Base-by-base conservation (phyloP, 1,284 basidiomycete species). In the Hemileia vastatrix region DNA sequence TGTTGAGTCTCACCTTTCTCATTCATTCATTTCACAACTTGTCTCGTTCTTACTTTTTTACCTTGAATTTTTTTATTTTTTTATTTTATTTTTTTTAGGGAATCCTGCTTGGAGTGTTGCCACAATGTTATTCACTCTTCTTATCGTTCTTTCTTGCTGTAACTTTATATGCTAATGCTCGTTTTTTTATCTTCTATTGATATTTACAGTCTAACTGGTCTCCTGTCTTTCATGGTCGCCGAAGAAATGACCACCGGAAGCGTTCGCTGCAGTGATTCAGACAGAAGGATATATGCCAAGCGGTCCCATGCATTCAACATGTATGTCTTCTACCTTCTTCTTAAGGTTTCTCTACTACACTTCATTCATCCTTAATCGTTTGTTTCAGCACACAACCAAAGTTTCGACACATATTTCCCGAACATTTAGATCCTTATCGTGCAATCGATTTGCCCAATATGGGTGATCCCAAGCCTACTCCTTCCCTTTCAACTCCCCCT, bases 241-340 rank as follows among this genome's bases (percentile, higher is more conserved):
- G 90, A 96, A 71, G 92, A 96, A 79, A 91, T 95, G 83, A 96
- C 92, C 0, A 93, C 92, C 0, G 92, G 92, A 9, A 90, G 88
- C 0, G 84, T 94, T 49, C 88, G 83, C 15, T 86, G 88, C 0
- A 83, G 85, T n/a, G 84, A 86, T 53, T 79, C 81, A 3, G 87
- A 94, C 72, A 92, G 92, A 77, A 83, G 83, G 57, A 77, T 79
- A 0, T 85, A 90, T 64, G 91, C 92, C 0, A 78, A 80, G 2
- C 82, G 85, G 63, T 91, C 88, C 73, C 92, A 96, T 74, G 77
- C 80, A 0, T 94, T 87, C 84, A 96, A 96, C 76, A 72, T 91
- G 47, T 76, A 78, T 40, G 76, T 77, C 1, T 54, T 24, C 24
- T 36, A 33, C 47, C 24, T 63, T n/a, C n/a, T 23, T 50, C 63